Conservation (phyloP, 2,329 filamentous ascomycete species). For the Beauveria rudraprayagi region DNA sequence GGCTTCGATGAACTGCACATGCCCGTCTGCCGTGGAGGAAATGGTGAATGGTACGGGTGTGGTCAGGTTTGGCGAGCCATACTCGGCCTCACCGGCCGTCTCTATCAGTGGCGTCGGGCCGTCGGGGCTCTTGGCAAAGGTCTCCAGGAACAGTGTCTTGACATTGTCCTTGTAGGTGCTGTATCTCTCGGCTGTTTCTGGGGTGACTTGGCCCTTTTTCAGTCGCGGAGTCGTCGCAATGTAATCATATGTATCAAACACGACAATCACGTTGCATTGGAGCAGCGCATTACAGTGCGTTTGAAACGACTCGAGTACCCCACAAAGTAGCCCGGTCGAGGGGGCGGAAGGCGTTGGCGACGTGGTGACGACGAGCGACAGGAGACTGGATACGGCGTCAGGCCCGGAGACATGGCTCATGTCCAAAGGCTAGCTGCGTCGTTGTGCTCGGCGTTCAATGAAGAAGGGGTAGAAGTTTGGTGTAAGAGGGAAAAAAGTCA, state of each 20-base stretch:
- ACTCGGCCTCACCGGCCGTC: conserved; percentile 35
- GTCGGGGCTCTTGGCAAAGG: conserved; percentile 10
- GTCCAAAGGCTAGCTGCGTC: neutral
- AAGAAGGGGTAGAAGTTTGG: neutral
- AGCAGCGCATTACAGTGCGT: conserved; percentile 33
- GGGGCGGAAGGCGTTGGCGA: conserved; percentile 48
- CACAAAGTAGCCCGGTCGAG: conserved; percentile 41
- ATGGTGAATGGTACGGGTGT: conserved; percentile 31
- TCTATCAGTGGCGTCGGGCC: conserved; percentile 5
- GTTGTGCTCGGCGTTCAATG: neutral
- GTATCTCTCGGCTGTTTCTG: conserved; percentile 34
- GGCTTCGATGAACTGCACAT: conserved; percentile 42
- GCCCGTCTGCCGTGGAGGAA: conserved; percentile 25
- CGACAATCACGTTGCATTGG: conserved; percentile 38
- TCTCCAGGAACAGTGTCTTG: conserved; percentile 28
- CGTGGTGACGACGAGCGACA: conserved; percentile 41
- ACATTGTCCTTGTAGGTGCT: conserved; percentile 39
- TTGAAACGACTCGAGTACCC: conserved; percentile 38
- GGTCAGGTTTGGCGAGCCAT: conserved; percentile 29
- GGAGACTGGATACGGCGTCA: neutral
- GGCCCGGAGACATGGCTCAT: conserved; percentile 1
- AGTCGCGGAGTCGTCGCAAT: conserved; percentile 35
- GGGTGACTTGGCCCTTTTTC: conserved; percentile 46
- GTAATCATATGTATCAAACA: conserved; percentile 45
- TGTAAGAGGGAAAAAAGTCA: conserved; percentile 2